These are phyloP conservation scores for Pleurotus eryngii DNA, from an alignment of 768 basidiomycete species.

Conservation along the genomic window DNA sequence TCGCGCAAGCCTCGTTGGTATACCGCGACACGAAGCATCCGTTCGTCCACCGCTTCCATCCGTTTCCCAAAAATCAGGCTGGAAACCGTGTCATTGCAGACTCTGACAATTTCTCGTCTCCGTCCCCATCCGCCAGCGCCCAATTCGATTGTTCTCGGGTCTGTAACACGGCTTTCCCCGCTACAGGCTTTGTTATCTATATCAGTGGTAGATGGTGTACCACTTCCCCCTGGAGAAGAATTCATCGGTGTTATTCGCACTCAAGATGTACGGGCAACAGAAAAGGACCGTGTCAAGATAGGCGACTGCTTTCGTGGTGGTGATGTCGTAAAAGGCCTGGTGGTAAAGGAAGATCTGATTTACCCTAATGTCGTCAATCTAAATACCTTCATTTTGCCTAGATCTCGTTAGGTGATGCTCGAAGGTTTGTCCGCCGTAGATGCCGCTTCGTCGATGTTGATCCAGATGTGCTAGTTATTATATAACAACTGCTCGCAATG, in stretches of 20 bases:
- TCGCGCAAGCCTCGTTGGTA: slow-evolving; percentile 70
- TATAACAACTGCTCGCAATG: slow-evolving; percentile 85
- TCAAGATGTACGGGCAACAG: slow-evolving; percentile 87
- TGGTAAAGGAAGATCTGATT: slow-evolving; percentile 42
- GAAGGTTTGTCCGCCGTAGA: slow-evolving; percentile 30
- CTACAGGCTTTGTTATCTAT: slow-evolving; percentile 82
- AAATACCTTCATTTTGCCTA: slow-evolving; percentile 21
- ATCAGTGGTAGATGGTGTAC: slow-evolving; percentile 82
- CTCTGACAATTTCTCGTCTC: slow-evolving; percentile 57
- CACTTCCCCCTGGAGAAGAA: slow-evolving; percentile 80
- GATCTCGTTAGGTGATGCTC: slow-evolving; percentile 90
- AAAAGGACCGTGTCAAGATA: slow-evolving; percentile 87
- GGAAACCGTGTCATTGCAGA: slow-evolving; percentile 35
- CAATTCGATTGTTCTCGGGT: slow-evolving; percentile 77
- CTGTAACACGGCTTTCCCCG: slow-evolving; percentile 79
- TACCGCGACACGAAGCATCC: slow-evolving; percentile 57
- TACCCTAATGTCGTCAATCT: too few relatives aligned
- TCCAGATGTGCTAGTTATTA: slow-evolving; percentile 53
- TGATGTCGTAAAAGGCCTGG: slow-evolving; percentile 83
- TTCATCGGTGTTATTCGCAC: slow-evolving; percentile 85
- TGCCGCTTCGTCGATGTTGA: not conserved
- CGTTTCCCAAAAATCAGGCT: slow-evolving; percentile 16
- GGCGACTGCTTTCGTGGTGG: slow-evolving; percentile 90
- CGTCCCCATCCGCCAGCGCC: slow-evolving; percentile 73
- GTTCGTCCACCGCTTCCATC: slow-evolving; percentile 47